Conservation (phyloP, 2,329 filamentous ascomycete genomes). For the Didymella segeticola region DNA sequence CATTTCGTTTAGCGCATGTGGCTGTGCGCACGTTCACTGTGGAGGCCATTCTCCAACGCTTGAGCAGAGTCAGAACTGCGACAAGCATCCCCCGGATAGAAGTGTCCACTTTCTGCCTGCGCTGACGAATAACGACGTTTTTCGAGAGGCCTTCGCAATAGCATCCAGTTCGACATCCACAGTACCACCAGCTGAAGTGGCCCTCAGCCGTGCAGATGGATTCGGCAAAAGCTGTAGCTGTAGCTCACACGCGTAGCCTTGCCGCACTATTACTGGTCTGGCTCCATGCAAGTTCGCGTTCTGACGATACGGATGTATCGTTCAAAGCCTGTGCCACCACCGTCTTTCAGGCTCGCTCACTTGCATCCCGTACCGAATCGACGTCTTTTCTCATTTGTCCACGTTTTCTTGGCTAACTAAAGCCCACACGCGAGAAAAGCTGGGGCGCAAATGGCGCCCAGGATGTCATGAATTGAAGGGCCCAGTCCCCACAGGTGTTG, state of each 20-base stretch:
- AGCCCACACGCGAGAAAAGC: slow-evolving; percentile 12
- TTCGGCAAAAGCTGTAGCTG: slow-evolving; percentile 25
- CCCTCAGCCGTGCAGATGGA: slow-evolving; percentile 28
- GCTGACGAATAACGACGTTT: not conserved
- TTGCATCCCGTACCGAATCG: slow-evolving; percentile 4
- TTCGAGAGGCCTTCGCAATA: slow-evolving; percentile 1
- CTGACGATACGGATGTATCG: slow-evolving; percentile 16
- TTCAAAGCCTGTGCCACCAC: slow-evolving; percentile 36
- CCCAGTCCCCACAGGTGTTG: slow-evolving; percentile 31
- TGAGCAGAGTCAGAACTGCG: slow-evolving; percentile 12
- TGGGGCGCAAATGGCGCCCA: slow-evolving; percentile 23
- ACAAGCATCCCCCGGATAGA: slow-evolving; percentile 3
- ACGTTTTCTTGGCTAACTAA: slow-evolving; percentile 14
- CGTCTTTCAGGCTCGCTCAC: slow-evolving; percentile 20
- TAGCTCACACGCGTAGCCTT: slow-evolving; percentile 29
- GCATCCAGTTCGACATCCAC: slow-evolving; percentile 12
- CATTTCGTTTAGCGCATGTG: slow-evolving; percentile 39
- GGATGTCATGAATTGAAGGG: slow-evolving; percentile 17
- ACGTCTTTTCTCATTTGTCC: slow-evolving; percentile 23
- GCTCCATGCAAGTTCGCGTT: slow-evolving; percentile 20
- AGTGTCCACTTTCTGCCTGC: not conserved
- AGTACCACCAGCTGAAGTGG: slow-evolving; percentile 32
- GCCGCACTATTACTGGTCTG: slow-evolving; percentile 21
- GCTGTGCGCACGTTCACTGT: slow-evolving; percentile 33
- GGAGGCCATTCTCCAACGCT: slow-evolving; percentile 19